Evolutionary conservation across 108 stramenopile genomes (phyloP).

Genomic region (Parietichytrium sp.): DNA sequence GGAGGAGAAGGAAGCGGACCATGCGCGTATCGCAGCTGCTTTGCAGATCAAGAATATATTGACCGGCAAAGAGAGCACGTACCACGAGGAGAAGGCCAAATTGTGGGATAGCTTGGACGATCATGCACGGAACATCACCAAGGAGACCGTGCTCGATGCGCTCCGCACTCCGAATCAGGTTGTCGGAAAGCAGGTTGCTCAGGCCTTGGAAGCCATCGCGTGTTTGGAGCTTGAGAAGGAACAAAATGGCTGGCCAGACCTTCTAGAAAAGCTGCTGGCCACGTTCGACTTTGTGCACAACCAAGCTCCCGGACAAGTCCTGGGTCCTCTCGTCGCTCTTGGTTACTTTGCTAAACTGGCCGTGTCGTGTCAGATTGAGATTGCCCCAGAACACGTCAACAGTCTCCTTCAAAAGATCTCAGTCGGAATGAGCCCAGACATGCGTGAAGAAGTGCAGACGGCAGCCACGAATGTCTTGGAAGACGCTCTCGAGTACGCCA

Average conservation of each 20-base stretch:
- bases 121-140: neutral
- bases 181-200: neutral
- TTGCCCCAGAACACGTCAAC: neutral
- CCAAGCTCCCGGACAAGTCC: neutral
- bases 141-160: slow-evolving; percentile 9
- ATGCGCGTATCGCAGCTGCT: neutral
- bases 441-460: neutral
- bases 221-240: neutral
- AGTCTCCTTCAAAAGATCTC: slow-evolving; percentile 4
- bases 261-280: neutral
- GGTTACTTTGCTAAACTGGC: slow-evolving; percentile 20
- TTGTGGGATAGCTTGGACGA: neutral
- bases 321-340: slow-evolving; percentile 10
- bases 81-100: neutral
- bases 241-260: slow-evolving; percentile 15
- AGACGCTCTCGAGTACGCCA: slow-evolving; percentile 12
- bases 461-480: neutral
- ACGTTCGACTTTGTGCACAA: slow-evolving; percentile 8
- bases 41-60: neutral
- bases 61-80: slow-evolving; percentile 8
- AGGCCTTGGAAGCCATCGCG: slow-evolving; percentile 24
- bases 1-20: neutral
- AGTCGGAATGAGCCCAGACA: neutral
- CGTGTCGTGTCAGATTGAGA: neutral
- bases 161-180: neutral